phyloP scores from a whole-genome alignment of 805 yeast species.

The Candida xyloterini region DNA sequence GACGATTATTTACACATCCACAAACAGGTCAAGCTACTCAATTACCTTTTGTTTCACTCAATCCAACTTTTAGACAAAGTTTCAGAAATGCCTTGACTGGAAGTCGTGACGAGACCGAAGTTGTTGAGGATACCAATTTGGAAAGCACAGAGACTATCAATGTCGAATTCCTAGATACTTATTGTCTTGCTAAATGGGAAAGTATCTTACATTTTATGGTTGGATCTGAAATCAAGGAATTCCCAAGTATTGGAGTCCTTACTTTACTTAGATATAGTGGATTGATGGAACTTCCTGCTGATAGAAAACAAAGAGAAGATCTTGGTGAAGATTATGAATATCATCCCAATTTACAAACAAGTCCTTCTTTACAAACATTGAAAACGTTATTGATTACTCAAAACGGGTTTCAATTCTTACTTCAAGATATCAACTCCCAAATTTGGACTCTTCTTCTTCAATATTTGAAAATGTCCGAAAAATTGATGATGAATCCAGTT shows the following conservation, averaged over 20 bases:
- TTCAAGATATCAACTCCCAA: conserved; percentile 92
- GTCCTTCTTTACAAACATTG: conserved; percentile 21
- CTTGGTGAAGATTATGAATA: conserved; percentile 22
- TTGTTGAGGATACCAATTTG: conserved; percentile 38
- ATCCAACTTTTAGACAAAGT: conserved; percentile 70
- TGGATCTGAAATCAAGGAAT: conserved; percentile 69
- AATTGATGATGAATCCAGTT: conserved; percentile 88
- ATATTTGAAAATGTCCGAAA: conserved; percentile 80
- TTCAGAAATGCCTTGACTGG: conserved; percentile 86
- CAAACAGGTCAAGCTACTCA: conserved; percentile 32
- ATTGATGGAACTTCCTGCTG: conserved; percentile 68
- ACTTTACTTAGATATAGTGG: conserved; percentile 75
- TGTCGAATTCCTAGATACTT: conserved; percentile 65
- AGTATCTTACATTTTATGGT: conserved; percentile 96
- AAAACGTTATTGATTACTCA: conserved; percentile 69
- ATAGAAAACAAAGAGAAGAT: conserved; percentile 28
- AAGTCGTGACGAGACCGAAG: conserved; percentile 13
- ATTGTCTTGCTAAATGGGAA: conserved; percentile 91
- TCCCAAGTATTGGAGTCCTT: conserved; percentile 82
- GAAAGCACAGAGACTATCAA: conserved; percentile 62
- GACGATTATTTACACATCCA: conserved; percentile 34
- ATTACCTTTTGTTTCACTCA: conserved; percentile 45
- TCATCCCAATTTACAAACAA: conserved; percentile 18
- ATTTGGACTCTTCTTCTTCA: conserved; percentile 90
- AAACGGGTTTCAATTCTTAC: conserved; percentile 87